A percentile compares a stretch with the other conserved stretches of the same genome.
Conservation (phyloP, 1,284 basidiomycete species). For the Rhodotorula sp. region DNA sequence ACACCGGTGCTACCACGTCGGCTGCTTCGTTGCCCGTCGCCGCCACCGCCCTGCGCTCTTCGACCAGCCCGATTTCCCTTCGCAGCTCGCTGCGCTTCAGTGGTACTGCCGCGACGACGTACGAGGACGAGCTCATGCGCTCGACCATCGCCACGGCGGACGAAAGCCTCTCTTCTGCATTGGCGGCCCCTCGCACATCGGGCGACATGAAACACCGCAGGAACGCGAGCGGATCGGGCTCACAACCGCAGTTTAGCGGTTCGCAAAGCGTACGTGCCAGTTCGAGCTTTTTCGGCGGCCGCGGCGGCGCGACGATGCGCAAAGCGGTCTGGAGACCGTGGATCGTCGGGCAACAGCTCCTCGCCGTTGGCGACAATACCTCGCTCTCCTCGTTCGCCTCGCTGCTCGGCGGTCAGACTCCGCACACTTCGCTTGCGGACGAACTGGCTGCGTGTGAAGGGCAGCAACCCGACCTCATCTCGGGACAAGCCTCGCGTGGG, state of each 20-base stretch:
- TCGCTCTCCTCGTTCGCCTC: background rate
- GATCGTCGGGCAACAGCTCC: background rate
- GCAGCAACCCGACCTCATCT: background rate
- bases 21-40: background rate
- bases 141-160: background rate
- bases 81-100: background rate
- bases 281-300: background rate
- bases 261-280: background rate
- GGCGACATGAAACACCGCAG: background rate
- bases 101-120: background rate
- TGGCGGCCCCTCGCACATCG: background rate
- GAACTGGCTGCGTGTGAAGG: background rate
- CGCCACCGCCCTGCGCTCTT: background rate
- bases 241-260: background rate
- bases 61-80: background rate
- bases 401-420: background rate
- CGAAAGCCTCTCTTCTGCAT: background rate
- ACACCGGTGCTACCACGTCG: too few relatives aligned
- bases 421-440: background rate
- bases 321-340: background rate
- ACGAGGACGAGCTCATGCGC: slow-evolving; percentile 9
- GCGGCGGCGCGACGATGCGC: background rate
- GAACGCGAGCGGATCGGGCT: background rate
- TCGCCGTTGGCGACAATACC: too few relatives aligned
- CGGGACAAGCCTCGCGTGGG: background rate